Percentiles rank a stretch among this genome's conserved stretches.
Conservation (phyloP, 2,329 filamentous ascomycete genomes). For the Colletotrichum sp. region DNA sequence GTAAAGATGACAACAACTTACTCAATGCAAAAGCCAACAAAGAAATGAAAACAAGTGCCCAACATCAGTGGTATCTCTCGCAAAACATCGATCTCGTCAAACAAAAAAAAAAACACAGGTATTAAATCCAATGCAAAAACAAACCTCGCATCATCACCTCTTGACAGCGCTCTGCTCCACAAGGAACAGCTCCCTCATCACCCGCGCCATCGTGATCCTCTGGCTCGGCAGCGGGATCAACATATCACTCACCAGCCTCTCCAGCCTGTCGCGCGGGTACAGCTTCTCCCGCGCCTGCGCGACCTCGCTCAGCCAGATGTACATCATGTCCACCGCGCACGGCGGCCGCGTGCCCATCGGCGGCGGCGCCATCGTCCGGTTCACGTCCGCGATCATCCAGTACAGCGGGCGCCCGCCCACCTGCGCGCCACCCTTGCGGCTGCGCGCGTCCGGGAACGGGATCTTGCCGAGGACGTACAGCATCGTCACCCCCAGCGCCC, state of each 20-base stretch:
- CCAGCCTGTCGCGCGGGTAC: conserved; percentile 51
- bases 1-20: background rate
- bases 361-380: conserved; percentile 42
- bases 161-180: conserved; percentile 11
- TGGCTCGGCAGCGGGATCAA: conserved; percentile 54
- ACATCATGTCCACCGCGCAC: conserved; percentile 52
- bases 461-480: conserved; percentile 63
- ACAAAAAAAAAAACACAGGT: background rate
- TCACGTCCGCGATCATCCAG: conserved; percentile 64
- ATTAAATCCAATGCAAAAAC: background rate
- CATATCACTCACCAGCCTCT: conserved; percentile 60
- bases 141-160: background rate
- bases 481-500: conserved; percentile 66
- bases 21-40: background rate
- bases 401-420: conserved; percentile 44
- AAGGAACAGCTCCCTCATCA: conserved; percentile 48
- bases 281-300: conserved; percentile 52
- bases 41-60: background rate
- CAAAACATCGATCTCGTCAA: conserved; percentile 2
- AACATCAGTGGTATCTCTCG: conserved; percentile 23
- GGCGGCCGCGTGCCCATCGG: conserved; percentile 28
- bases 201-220: conserved; percentile 59
- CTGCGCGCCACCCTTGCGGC: conserved; percentile 41
- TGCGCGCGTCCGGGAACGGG: conserved; percentile 58
- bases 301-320: conserved; percentile 60